A percentile compares a stretch with the other conserved stretches of the same genome.
phyloP scores from a whole-genome alignment of 345 rosid species.

The Camelina sativa region DNA sequence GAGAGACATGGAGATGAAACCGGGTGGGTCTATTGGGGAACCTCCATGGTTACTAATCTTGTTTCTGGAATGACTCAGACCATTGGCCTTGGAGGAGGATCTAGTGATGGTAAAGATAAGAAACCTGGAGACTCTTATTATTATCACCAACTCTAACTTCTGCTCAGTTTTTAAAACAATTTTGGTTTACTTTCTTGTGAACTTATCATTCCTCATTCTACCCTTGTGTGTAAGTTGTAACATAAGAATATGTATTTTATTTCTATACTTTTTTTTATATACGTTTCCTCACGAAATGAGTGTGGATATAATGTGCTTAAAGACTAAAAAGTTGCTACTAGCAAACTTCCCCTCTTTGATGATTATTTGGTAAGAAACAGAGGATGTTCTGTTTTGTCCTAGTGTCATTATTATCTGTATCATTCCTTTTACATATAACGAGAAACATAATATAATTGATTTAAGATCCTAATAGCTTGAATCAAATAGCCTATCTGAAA shows the following conservation, averaged over 20 bases:
- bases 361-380: no score
- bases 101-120: constrained; percentile 30
- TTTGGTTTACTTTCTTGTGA: constrained; percentile 1
- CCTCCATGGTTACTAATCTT: constrained; percentile 60
- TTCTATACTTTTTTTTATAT: background rate
- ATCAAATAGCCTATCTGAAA: no score
- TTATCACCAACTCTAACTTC: constrained; percentile 36
- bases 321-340: no score
- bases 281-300: background rate
- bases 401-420: no score
- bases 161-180: background rate
- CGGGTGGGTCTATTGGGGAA: constrained; percentile 81
- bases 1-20: constrained; percentile 54
- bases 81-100: constrained; percentile 30
- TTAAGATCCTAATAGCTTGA: no score
- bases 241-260: background rate
- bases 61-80: constrained; percentile 55
- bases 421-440: no score
- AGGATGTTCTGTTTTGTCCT: no score
- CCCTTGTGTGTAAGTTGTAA: background rate
- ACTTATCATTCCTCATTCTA: constrained; percentile 4
- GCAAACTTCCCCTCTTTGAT: no score
- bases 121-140: constrained; percentile 10
- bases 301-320: no score
- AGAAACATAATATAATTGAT: no score